phyloP scores from a whole-genome alignment of 2,329 filamentous ascomycete genomes.

The Aspergillus eucalypticola region DNA sequence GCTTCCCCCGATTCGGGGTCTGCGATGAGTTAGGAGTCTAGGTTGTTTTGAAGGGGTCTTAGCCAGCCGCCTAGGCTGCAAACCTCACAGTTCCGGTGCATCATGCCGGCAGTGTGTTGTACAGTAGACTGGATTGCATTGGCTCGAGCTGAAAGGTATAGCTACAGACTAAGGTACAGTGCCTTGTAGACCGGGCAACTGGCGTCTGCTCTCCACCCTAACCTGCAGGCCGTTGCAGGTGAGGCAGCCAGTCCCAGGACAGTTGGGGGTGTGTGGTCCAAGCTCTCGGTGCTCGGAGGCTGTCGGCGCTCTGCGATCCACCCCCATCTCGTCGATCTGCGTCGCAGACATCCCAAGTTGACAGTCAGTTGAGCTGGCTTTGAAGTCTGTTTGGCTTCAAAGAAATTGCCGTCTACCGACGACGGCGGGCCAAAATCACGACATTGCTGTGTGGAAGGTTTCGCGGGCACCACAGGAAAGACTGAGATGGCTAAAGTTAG shows the following conservation, averaged over 20 bases:
- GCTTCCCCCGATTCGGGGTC: not conserved
- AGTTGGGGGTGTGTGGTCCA: constrained; percentile 20
- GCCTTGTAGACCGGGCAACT: constrained; percentile 10
- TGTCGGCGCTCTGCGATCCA: not conserved
- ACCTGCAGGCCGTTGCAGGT: constrained; percentile 17
- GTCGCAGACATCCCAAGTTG: not conserved
- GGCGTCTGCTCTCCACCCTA: constrained; percentile 14
- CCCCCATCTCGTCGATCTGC: not conserved
- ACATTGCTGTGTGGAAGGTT: not conserved
- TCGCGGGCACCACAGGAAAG: not conserved
- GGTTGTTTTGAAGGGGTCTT: constrained; percentile 8
- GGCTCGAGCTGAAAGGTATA: constrained; percentile 1
- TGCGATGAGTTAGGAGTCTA: constrained; percentile 5
- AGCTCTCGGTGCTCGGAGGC: constrained; percentile 6
- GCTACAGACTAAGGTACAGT: constrained; percentile 9
- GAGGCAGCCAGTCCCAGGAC: constrained; percentile 25
- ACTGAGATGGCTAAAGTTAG: constrained; percentile 2
- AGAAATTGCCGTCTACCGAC: not conserved
- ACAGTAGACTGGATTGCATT: constrained; percentile 2
- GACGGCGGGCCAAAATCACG: not conserved
- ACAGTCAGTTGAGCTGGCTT: not conserved
- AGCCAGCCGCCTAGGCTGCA: constrained; percentile 12
- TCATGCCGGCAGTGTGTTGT: constrained; percentile 7
- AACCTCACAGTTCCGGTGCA: constrained; percentile 15
- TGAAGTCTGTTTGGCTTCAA: not conserved